A percentile compares a stretch with the other conserved stretches of the same genome.
Conservation (phyloP, 192 early-diverging fungal species). For the Glomus cerebriforme region DNA sequence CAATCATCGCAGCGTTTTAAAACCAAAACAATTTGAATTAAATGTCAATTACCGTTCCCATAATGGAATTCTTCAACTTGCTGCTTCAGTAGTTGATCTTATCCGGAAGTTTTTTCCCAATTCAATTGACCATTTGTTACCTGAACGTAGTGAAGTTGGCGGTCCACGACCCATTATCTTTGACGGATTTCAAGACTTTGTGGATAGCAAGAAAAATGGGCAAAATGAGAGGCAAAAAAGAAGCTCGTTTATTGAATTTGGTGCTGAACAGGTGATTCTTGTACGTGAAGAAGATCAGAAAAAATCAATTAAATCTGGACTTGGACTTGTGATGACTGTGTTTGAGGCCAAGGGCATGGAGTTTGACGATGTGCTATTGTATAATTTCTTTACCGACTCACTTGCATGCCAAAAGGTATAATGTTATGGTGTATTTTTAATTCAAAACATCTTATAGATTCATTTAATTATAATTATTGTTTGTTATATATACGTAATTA, state of each 20-base stretch:
- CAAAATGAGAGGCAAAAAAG: no score
- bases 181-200: no score
- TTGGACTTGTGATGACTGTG: constrained; percentile 1
- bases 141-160: no score
- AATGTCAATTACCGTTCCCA: constrained; percentile 28
- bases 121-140: no score
- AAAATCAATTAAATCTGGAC: not conserved
- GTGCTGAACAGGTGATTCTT: constrained; percentile 23
- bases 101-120: no score
- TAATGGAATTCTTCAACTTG: constrained; percentile 23
- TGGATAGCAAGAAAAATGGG: no score
- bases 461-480: not conserved
- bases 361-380: constrained; percentile 28
- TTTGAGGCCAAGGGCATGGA: constrained; percentile 28
- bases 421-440: not conserved
- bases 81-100: constrained; percentile 9
- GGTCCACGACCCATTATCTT: no score
- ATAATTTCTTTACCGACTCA: constrained; percentile 31
- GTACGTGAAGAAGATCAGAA: not conserved
- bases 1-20: not conserved
- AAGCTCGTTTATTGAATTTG: constrained; percentile 19
- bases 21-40: constrained; percentile 24
- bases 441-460: not conserved
- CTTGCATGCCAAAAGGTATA: constrained; percentile 1
- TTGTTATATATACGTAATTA: not conserved